Base-by-base conservation (phyloP, 352 stramenopile genomes). In the Globisporangium camurandrum region DNA sequence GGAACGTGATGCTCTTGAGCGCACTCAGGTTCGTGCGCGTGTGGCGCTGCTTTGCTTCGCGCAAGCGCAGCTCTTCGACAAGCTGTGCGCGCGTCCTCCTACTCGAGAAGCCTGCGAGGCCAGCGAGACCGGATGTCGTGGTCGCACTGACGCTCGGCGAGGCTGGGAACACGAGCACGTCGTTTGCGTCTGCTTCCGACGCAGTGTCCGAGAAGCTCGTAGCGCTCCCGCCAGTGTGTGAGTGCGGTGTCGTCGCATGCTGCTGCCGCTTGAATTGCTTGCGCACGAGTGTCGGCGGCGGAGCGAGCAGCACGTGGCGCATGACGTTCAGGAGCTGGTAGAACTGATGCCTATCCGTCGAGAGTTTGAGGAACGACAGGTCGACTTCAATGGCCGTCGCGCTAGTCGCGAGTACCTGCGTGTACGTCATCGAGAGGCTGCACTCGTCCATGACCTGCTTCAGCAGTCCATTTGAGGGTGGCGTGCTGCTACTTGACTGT, bases 391-490 rank as follows among this genome's bases (percentile, higher is more conserved):
- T 75, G 1, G 56, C 64, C 0, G 69, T 88, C 3, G 71, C 63
- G 8, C 64, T 63, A 9, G 64, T 80, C 8, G 47, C 34, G 4
- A 72, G 48, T 10, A 59, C 56, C 41, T 88, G 70, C 1, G 58
- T 79, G 51, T 89, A 93, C 11, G 68, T 71, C 16, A 55, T 67
- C 3, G 59, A 75, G 10, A 90, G 42, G n/a, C 64, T 81, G 49
- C 76, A 93, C 53, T 93, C 81, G 4, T 90, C 77, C 60, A 93
- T 68, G 8, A 93, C 79, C 43, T 87, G 64, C 52, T 88, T 84
- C 28, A 90, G 53, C 16, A 93, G 51, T n/a, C n/a, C n/a, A n/a
- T n/a, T n/a, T n/a, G n/a, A n/a, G n/a, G n/a, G n/a, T 7, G 57
- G 54, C 2, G 75, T 62, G 12, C 46, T 62, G 5, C 36, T 41